phyloP scores from a whole-genome alignment of 2,329 filamentous ascomycete genomes.

The Alternaria brassicicola region DNA sequence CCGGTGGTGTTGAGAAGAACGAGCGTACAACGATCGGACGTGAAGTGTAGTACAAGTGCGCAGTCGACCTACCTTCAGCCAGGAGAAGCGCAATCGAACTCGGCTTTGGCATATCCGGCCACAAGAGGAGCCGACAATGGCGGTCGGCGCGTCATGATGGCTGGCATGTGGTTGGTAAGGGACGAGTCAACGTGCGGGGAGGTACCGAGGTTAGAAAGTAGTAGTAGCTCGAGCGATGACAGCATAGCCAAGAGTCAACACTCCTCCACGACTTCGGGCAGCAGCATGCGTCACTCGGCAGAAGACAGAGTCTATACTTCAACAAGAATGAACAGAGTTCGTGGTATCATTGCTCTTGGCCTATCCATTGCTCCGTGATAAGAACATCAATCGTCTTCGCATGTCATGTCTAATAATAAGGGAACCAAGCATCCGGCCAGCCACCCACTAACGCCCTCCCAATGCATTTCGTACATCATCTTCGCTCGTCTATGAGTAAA shows the following conservation, averaged over 20 bases:
- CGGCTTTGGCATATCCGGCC: slow-evolving; percentile 36
- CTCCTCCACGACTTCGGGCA: not conserved
- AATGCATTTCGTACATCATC: slow-evolving; percentile 32
- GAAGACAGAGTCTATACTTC: not conserved
- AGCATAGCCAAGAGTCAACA: not conserved
- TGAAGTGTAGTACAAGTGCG: not conserved
- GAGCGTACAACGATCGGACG: not conserved
- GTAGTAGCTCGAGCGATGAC: slow-evolving; percentile 12
- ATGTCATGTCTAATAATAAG: slow-evolving; percentile 24
- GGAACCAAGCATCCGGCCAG: slow-evolving; percentile 12
- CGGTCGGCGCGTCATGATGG: slow-evolving; percentile 27
- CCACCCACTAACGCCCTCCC: slow-evolving; percentile 34
- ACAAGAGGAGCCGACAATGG: slow-evolving; percentile 13
- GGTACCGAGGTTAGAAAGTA: slow-evolving; percentile 40
- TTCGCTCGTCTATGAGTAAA: slow-evolving; percentile 72
- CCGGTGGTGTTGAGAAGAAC: not conserved
- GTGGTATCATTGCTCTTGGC: slow-evolving; percentile 49
- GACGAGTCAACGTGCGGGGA: slow-evolving; percentile 32
- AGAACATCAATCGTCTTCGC: slow-evolving; percentile 35
- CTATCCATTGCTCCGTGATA: slow-evolving; percentile 29
- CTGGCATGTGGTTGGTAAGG: slow-evolving; percentile 22
- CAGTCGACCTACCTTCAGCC: slow-evolving; percentile 7
- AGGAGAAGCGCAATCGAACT: slow-evolving; percentile 14
- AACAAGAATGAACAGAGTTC: slow-evolving; percentile 22
- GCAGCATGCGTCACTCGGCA: slow-evolving; percentile 1